Conservation (phyloP, 2,329 filamentous ascomycete species). For the Dothideomycetes sp. region DNA sequence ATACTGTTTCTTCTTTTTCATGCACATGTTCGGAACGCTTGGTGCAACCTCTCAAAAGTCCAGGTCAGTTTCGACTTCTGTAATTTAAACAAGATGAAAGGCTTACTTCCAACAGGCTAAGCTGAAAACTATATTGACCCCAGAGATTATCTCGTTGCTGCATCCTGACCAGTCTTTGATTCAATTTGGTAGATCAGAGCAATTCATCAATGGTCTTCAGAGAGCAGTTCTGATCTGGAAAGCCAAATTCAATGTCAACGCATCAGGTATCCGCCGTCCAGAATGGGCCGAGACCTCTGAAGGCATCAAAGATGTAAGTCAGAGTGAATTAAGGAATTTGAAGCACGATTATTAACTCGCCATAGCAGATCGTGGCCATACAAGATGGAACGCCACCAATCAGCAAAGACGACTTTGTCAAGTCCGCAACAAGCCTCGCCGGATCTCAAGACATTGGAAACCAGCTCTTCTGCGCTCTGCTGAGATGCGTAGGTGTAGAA, state of each 20-base stretch:
- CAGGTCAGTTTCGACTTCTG: background rate
- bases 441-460: slow-evolving; percentile 86
- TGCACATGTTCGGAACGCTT: slow-evolving; percentile 66
- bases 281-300: slow-evolving; percentile 66
- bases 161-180: slow-evolving; percentile 58
- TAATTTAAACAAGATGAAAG: background rate
- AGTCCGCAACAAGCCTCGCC: slow-evolving; percentile 57
- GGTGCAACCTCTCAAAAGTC: slow-evolving; percentile 57
- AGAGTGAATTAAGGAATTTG: slow-evolving; percentile 16
- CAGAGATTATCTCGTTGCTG: slow-evolving; percentile 57
- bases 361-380: slow-evolving; percentile 10
- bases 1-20: slow-evolving; percentile 75
- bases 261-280: slow-evolving; percentile 59
- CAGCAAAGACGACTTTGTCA: slow-evolving; percentile 63
- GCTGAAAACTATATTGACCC: slow-evolving; percentile 56
- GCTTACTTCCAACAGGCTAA: slow-evolving; percentile 23
- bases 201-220: slow-evolving; percentile 69
- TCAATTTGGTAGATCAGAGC: slow-evolving; percentile 67
- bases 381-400: slow-evolving; percentile 38
- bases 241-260: slow-evolving; percentile 60
- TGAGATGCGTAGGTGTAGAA: slow-evolving; percentile 74
- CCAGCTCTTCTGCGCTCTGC: slow-evolving; percentile 79
- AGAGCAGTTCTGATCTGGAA: slow-evolving; percentile 59
- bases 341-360: too few relatives aligned
- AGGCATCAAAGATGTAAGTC: slow-evolving; percentile 16